phyloP scores from a whole-genome alignment of 2,329 filamentous ascomycete species.

The Claviceps africana region DNA sequence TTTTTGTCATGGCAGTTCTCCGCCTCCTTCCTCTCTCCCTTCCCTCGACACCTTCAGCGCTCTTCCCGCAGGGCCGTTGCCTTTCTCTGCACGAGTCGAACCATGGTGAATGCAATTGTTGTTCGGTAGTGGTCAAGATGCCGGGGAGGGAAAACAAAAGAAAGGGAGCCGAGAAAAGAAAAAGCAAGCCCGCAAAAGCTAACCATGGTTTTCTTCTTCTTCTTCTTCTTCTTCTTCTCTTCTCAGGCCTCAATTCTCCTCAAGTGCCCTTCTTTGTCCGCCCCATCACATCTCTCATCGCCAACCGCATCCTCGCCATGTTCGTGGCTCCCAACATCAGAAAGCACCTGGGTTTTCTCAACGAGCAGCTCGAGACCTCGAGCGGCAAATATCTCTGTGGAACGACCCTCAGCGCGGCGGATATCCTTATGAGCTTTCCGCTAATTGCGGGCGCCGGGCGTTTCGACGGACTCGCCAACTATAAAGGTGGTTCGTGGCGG shows the following conservation, averaged over 20 bases:
- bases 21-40: background rate
- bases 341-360: constrained; percentile 34
- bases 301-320: constrained; percentile 23
- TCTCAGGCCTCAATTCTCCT: constrained; percentile 28
- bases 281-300: constrained; percentile 34
- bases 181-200: background rate
- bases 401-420: constrained; percentile 33
- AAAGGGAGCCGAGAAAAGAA: background rate
- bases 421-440: constrained; percentile 40
- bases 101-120: background rate
- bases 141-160: background rate
- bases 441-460: constrained; percentile 29
- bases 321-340: constrained; percentile 35
- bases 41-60: background rate
- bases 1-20: background rate
- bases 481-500: constrained; percentile 25
- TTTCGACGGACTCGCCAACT: constrained; percentile 27
- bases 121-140: background rate
- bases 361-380: constrained; percentile 33
- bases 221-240: background rate
- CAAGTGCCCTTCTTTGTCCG: constrained; percentile 39
- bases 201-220: too few relatives aligned
- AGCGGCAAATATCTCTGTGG: constrained; percentile 36
- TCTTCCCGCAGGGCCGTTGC: background rate
- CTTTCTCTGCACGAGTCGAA: background rate